phyloP scores from a whole-genome alignment of 352 stramenopile genomes.

The Phytophthora pseudosyringae region DNA sequence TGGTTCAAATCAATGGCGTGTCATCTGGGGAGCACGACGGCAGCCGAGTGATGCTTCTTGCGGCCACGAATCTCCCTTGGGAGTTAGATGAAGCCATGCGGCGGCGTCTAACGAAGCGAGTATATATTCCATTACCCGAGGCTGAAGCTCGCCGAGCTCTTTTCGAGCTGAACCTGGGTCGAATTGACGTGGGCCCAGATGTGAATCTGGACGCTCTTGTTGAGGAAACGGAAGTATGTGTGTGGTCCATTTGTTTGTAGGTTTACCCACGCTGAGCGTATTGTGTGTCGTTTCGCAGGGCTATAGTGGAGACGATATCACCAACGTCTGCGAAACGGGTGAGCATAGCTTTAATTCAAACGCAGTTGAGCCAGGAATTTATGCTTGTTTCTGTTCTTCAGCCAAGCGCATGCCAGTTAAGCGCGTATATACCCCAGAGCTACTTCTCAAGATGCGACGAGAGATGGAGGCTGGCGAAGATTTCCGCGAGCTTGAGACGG shows the following conservation, averaged over 20 bases:
- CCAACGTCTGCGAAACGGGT: conserved; percentile 62
- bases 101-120: conserved; percentile 95
- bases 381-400: conserved; percentile 11
- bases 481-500: conserved; percentile 52
- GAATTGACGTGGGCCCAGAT: conserved; percentile 82
- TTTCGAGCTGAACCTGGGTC: conserved; percentile 79
- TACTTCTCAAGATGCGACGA: conserved; percentile 62
- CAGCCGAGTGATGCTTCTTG: conserved; percentile 92
- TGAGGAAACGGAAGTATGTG: conserved; percentile 63
- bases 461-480: conserved; percentile 51
- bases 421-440: conserved; percentile 71
- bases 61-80: conserved; percentile 97
- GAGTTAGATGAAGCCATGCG: conserved; percentile 97
- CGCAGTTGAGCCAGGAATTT: conserved; percentile 23
- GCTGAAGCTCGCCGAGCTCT: conserved; percentile 65
- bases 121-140: conserved; percentile 84
- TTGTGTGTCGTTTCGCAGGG: conserved; percentile 28
- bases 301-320: conserved; percentile 69
- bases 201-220: conserved; percentile 80
- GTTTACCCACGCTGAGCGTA: not conserved
- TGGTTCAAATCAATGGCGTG: conserved; percentile 98
- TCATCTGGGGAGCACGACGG: conserved; percentile 53
- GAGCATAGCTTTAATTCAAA: not conserved
- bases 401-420: conserved; percentile 88
- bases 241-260: not conserved